Percentiles rank a stretch among this genome's conserved stretches.
These are phyloP conservation scores for Carex scoparia DNA, from an alignment of 176 grass and related monocot genomes.

Conservation along the genomic window DNA sequence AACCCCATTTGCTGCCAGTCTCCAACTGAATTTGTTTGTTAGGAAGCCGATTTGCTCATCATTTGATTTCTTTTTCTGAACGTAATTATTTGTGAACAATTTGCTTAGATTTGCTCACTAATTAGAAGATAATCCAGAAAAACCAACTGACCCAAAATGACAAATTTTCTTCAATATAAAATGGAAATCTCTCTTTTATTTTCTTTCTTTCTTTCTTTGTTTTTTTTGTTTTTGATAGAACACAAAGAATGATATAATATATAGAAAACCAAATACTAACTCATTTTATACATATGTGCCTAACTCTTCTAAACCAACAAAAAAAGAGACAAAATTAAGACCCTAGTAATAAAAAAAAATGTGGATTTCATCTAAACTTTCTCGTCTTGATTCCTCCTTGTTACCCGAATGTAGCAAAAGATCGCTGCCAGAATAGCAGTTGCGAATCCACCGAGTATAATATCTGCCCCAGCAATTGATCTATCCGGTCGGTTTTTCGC, in stretches of 20 bases:
- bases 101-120: neutral
- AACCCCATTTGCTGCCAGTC: neutral
- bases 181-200: neutral
- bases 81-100: neutral
- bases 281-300: slow-evolving; percentile 15
- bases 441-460: slow-evolving; percentile 72
- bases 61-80: no score
- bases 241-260: neutral
- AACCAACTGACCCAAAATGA: neutral
- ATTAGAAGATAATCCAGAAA: neutral
- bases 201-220: neutral
- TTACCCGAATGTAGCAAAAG: slow-evolving; percentile 73
- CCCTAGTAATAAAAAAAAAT: neutral
- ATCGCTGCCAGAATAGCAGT: slow-evolving; percentile 48
- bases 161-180: neutral
- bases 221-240: neutral
- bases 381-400: slow-evolving; percentile 37
- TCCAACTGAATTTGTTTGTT: neutral
- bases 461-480: slow-evolving; percentile 61
- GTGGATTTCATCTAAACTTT: slow-evolving; percentile 24
- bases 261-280: neutral
- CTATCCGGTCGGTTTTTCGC: slow-evolving; percentile 27
- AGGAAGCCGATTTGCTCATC: neutral
- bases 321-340: neutral
- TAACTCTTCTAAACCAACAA: neutral